phyloP scores from a whole-genome alignment of 1,139 yeast species.

The Pichia inconspicua region DNA sequence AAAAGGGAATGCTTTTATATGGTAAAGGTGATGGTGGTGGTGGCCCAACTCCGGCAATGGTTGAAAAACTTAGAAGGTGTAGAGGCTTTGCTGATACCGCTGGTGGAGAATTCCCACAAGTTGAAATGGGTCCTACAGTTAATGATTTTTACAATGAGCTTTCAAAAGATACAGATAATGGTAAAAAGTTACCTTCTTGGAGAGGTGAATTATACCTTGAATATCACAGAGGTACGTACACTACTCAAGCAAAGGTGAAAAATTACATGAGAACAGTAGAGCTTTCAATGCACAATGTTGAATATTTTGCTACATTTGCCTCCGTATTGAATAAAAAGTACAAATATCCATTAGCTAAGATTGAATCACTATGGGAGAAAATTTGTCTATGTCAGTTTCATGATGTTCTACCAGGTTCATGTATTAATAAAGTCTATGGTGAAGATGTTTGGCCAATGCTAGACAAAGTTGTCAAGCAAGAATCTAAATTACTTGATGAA shows the following conservation, averaged over 20 bases:
- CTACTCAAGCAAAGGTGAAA: slow-evolving; percentile 84
- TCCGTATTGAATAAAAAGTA: slow-evolving; percentile 48
- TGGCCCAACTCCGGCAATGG: slow-evolving; percentile 90
- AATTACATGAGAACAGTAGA: slow-evolving; percentile 75
- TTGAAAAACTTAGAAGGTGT: slow-evolving; percentile 84
- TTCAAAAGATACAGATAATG: slow-evolving; percentile 54
- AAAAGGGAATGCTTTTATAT: slow-evolving; percentile 70
- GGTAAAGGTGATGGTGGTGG: slow-evolving; percentile 99
- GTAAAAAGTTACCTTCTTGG: slow-evolving; percentile 74
- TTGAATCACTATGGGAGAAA: slow-evolving; percentile 78
- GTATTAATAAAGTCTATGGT: slow-evolving; percentile 87
- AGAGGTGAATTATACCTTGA: slow-evolving; percentile 89
- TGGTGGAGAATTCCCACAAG: slow-evolving; percentile 71
- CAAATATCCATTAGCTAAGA: slow-evolving; percentile 60
- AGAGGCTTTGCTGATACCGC: slow-evolving; percentile 79
- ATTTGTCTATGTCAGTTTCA: slow-evolving; percentile 89
- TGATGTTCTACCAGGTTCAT: slow-evolving; percentile 93
- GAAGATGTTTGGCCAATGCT: slow-evolving; percentile 88
- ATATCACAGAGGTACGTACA: slow-evolving; percentile 94
- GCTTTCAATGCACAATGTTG: slow-evolving; percentile 74
- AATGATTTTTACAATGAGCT: slow-evolving; percentile 72
- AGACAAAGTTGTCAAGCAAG: slow-evolving; percentile 44
- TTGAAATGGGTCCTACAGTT: slow-evolving; percentile 68
- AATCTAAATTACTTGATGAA: slow-evolving; percentile 43
- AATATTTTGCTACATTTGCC: slow-evolving; percentile 70